Evolutionary conservation across 441 rosid species (phyloP).

Genomic region (Breynia disticha): DNA sequence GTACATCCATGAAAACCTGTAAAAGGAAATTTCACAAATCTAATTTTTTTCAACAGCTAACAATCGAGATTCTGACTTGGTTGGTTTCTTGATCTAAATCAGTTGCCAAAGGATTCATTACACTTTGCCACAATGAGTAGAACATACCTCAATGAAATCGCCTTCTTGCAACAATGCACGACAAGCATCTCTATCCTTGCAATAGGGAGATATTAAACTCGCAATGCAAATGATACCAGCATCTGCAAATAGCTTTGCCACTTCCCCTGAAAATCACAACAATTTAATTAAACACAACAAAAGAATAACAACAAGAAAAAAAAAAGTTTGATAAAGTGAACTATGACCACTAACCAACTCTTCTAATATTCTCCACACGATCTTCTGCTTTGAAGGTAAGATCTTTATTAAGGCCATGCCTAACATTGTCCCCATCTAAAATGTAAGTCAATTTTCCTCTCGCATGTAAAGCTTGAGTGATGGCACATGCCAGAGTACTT

Average conservation of each 20-base stretch:
- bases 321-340: background rate
- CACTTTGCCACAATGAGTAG: conserved; percentile 4
- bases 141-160: conserved; percentile 61
- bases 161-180: conserved; percentile 50
- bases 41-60: conserved; percentile 8
- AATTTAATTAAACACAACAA: background rate
- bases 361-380: conserved; percentile 73
- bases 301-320: background rate
- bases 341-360: conserved; percentile 55
- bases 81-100: too few relatives aligned
- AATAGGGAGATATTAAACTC: conserved; percentile 82
- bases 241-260: conserved; percentile 74
- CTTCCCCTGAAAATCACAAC: conserved; percentile 50
- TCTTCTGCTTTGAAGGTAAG: conserved; percentile 82
- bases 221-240: conserved; percentile 87
- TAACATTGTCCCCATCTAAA: conserved; percentile 85
- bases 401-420: conserved; percentile 77
- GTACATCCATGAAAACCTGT: conserved; percentile 84
- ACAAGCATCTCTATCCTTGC: conserved; percentile 70
- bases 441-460: conserved; percentile 66
- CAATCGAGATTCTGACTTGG: conserved; percentile 1
- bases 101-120: too few relatives aligned
- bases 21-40: conserved; percentile 12
- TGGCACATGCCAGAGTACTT: conserved; percentile 73
- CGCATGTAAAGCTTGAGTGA: conserved; percentile 47